Evolutionary conservation across 208 protist genomes (phyloP).

Genomic region (Naegleria lovaniensis): DNA sequence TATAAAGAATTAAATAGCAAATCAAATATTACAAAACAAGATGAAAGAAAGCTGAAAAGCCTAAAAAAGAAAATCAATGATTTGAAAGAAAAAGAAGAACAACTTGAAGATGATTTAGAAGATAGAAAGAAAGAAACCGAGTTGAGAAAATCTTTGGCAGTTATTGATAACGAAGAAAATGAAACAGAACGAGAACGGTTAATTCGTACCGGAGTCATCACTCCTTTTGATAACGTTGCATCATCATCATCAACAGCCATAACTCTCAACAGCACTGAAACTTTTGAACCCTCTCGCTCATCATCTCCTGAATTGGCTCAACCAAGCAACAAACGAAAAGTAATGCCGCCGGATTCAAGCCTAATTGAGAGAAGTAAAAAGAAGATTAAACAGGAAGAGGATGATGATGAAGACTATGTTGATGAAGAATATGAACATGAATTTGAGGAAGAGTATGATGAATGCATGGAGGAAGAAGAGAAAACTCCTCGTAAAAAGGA

Average conservation of each 20-base stretch:
- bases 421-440: neutral
- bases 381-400: neutral
- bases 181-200: neutral
- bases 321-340: neutral
- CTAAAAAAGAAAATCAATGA: neutral
- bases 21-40: neutral
- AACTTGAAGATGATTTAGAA: neutral
- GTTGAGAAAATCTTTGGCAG: neutral
- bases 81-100: neutral
- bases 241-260: neutral
- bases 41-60: neutral
- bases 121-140: neutral
- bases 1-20: neutral
- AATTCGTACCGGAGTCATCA: slow-evolving; percentile 2
- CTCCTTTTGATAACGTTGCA: neutral
- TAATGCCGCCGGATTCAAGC: neutral
- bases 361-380: neutral
- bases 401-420: neutral
- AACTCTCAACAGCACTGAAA: neutral
- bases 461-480: neutral
- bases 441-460: neutral
- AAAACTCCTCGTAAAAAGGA: neutral
- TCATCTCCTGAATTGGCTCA: neutral
- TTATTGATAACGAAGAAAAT: slow-evolving; percentile 1
- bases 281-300: neutral